These are phyloP conservation scores for Morella rubra DNA, from an alignment of 306 rosid species.

Conservation along the genomic window DNA sequence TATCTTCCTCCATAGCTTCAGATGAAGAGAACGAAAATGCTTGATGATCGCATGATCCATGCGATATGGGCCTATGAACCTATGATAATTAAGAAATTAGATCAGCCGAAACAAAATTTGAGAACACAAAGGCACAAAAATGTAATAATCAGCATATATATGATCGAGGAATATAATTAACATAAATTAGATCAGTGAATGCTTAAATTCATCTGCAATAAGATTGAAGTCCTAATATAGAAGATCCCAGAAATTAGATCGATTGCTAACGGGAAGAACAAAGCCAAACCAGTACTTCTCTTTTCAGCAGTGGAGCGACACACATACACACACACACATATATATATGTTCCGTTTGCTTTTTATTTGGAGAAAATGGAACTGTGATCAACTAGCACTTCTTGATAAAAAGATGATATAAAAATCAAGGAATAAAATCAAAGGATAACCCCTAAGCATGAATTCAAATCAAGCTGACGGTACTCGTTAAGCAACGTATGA, in stretches of 20 bases:
- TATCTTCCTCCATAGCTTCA: constrained; percentile 27
- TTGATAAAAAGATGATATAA: neutral
- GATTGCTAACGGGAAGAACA: neutral
- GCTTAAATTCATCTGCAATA: neutral
- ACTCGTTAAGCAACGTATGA: neutral
- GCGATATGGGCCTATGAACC: constrained; percentile 26
- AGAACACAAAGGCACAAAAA: neutral
- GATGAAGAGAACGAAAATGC: constrained; percentile 20
- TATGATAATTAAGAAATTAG: constrained; percentile 15
- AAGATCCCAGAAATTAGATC: neutral
- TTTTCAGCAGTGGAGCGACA: neutral
- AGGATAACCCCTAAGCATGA: neutral
- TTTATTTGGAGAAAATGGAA: neutral
- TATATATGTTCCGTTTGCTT: neutral
- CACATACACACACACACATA: too few relatives aligned
- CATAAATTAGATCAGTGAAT: neutral
- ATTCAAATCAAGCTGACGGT: neutral
- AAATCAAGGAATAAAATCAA: neutral
- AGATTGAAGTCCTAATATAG: neutral
- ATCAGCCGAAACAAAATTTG: neutral
- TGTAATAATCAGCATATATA: neutral
- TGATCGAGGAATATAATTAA: constrained; percentile 1
- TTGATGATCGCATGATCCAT: constrained; percentile 38
- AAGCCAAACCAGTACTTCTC: neutral
- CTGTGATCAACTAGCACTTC: neutral